phyloP scores from a whole-genome alignment of 1,284 basidiomycete species.

The Polyporus tsugae region DNA sequence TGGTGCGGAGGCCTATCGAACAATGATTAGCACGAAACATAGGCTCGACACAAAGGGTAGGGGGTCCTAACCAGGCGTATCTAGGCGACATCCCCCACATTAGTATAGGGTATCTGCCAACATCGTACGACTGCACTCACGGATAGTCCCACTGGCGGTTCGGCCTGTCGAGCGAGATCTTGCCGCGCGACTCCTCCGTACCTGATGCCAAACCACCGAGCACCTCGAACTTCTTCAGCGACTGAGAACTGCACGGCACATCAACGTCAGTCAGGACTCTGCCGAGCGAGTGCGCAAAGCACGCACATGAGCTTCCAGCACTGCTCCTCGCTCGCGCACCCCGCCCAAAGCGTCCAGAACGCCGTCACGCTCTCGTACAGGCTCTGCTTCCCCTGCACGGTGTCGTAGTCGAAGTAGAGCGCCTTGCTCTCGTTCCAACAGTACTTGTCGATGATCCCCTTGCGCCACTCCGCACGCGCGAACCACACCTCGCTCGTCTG shows the following conservation, averaged over 20 bases:
- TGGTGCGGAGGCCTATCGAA: constrained; percentile 92
- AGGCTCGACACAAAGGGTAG: constrained; percentile 14
- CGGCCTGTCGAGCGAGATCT: constrained; percentile 95
- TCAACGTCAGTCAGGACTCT: constrained; percentile 10
- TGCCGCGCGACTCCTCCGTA: constrained; percentile 95
- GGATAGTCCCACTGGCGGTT: constrained; percentile 98
- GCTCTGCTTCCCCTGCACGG: constrained; percentile 88
- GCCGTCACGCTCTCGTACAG: constrained; percentile 96
- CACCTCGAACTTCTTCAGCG: constrained; percentile 95
- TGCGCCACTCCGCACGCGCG: constrained; percentile 83
- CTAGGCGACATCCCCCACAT: constrained; percentile 44
- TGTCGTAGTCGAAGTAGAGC: constrained; percentile 98
- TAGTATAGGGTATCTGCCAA: constrained; percentile 27
- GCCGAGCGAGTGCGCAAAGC: constrained; percentile 4
- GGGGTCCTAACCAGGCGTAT: constrained; percentile 66
- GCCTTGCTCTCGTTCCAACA: constrained; percentile 96
- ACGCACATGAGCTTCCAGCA: constrained; percentile 91
- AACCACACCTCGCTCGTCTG: constrained; percentile 93
- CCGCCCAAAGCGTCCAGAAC: constrained; percentile 98
- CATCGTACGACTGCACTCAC: constrained; percentile 53
- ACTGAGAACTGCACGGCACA: constrained; percentile 65
- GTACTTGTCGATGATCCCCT: constrained; percentile 91
- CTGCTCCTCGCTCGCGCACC: constrained; percentile 95
- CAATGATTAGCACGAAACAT: constrained; percentile 12
- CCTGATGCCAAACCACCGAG: constrained; percentile 96